Evolutionary conservation across 306 rosid genomes (phyloP).

Genomic region (Begonia masoniana): DNA sequence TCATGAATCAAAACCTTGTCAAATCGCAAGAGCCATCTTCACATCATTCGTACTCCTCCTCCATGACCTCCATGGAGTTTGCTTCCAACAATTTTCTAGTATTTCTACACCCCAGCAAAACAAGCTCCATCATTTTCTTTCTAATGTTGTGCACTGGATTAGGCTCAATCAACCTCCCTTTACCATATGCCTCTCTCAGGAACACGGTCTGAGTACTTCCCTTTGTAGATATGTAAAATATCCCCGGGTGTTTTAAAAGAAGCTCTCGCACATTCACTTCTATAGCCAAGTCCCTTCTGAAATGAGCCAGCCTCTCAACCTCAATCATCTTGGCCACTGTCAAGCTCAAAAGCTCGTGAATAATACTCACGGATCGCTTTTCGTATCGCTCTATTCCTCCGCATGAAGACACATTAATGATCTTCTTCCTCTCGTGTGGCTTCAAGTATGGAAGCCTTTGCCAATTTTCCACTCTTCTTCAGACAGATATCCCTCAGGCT

Average conservation of each 20-base stretch:
- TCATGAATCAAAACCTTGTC: not conserved
- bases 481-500: too few relatives aligned
- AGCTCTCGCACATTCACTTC: slow-evolving; percentile 54
- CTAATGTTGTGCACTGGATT: slow-evolving; percentile 31
- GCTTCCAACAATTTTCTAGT: slow-evolving; percentile 23
- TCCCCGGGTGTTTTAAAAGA: slow-evolving; percentile 46
- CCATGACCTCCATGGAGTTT: not conserved
- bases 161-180: slow-evolving; percentile 43
- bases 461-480: slow-evolving; percentile 27
- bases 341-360: slow-evolving; percentile 77
- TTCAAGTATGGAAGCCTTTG: slow-evolving; percentile 62
- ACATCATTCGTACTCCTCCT: slow-evolving; percentile 11
- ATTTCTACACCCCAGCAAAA: slow-evolving; percentile 37
- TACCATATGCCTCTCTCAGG: slow-evolving; percentile 56
- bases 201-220: slow-evolving; percentile 48
- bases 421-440: slow-evolving; percentile 55
- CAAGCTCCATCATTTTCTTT: slow-evolving; percentile 54
- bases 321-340: slow-evolving; percentile 76
- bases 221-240: slow-evolving; percentile 63
- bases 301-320: slow-evolving; percentile 60
- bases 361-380: slow-evolving; percentile 63
- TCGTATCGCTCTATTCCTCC: slow-evolving; percentile 52
- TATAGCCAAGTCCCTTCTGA: slow-evolving; percentile 43
- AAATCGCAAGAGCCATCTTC: not conserved
- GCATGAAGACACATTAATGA: slow-evolving; percentile 18